Conservation (phyloP, 306 rosid genomes). For the Erythrophleum fordii region DNA sequence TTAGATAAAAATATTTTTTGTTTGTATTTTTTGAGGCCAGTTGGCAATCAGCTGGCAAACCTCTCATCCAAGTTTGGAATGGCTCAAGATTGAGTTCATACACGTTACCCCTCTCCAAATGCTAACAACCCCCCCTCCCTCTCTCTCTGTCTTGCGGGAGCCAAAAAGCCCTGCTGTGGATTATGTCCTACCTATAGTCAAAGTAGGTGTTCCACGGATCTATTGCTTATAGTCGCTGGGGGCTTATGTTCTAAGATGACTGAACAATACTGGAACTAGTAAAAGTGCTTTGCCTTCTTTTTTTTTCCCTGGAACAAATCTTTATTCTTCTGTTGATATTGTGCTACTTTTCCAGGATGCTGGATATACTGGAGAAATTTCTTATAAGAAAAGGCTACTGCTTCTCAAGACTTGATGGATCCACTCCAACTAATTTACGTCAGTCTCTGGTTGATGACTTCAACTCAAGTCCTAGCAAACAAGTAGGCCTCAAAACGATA, state of each 20-base stretch:
- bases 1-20: neutral
- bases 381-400: constrained; percentile 86
- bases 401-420: constrained; percentile 95
- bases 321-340: constrained; percentile 40
- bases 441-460: constrained; percentile 88
- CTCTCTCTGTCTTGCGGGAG: neutral
- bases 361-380: constrained; percentile 89
- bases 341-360: constrained; percentile 71
- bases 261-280: constrained; percentile 23
- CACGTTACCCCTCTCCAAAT: neutral
- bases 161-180: neutral
- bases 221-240: constrained; percentile 22
- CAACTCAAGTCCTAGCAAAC: constrained; percentile 95
- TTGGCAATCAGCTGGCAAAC: neutral
- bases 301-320: neutral
- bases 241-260: constrained; percentile 9
- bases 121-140: neutral
- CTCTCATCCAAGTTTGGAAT: neutral
- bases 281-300: neutral
- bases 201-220: neutral
- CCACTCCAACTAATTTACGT: constrained; percentile 84
- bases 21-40: neutral
- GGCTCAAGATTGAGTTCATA: neutral
- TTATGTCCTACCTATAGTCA: neutral
- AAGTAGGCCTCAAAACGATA: constrained; percentile 49